Conservation (phyloP, 2,329 filamentous ascomycete species). For the Trichoderma brevicompactum region DNA sequence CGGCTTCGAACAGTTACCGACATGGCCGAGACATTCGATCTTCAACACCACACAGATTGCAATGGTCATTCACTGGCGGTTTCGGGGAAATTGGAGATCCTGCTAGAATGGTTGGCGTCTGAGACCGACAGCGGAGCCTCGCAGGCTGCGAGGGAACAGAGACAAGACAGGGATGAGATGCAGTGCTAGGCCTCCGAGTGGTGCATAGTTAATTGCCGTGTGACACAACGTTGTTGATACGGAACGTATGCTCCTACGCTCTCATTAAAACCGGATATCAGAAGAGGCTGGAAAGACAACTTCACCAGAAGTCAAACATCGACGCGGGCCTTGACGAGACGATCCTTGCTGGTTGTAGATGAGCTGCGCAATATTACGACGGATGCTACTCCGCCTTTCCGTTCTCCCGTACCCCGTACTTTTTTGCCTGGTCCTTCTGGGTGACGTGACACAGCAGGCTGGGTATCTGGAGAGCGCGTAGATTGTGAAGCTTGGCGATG, state of each 20-base stretch:
- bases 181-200: background rate
- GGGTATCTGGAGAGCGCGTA: conserved; percentile 2
- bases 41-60: background rate
- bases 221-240: background rate
- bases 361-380: background rate
- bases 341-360: background rate
- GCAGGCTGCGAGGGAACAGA: background rate
- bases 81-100: background rate
- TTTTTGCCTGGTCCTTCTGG: no score
- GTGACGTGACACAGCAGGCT: background rate
- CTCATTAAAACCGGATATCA: background rate
- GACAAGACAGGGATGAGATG: background rate
- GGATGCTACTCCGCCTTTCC: background rate
- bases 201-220: background rate
- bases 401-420: background rate
- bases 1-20: conserved; percentile 28
- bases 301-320: background rate
- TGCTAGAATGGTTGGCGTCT: background rate
- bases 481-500: conserved; percentile 10
- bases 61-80: background rate
- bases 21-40: conserved; percentile 8
- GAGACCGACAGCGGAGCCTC: background rate
- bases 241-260: background rate
- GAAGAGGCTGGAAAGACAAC: background rate
- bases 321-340: background rate